Evolutionary conservation across 306 rosid species (phyloP).

Genomic region (Gynostemma pentaphyllum): DNA sequence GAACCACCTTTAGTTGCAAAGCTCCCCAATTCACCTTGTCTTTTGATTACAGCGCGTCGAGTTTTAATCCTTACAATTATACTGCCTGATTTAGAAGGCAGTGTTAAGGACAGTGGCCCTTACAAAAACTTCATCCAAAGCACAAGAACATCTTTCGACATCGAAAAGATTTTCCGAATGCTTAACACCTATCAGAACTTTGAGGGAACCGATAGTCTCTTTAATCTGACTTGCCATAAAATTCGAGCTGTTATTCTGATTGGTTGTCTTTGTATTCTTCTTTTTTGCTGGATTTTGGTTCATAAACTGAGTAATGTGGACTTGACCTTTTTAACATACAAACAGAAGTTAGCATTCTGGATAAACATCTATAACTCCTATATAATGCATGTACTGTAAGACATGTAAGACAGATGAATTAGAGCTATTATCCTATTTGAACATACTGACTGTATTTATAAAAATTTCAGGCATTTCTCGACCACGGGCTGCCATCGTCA

Average conservation of each 20-base stretch:
- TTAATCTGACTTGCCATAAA: not conserved
- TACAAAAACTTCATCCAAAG: conserved; percentile 74
- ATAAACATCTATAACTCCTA: conserved; percentile 89
- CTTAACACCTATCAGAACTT: conserved; percentile 31
- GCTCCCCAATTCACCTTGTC: conserved; percentile 35
- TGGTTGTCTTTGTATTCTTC: not conserved
- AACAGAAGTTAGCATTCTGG: conserved; percentile 93
- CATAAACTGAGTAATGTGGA: conserved; percentile 51
- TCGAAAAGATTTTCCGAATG: conserved; percentile 35
- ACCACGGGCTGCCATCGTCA: conserved; percentile 69
- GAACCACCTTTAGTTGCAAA: conserved; percentile 48
- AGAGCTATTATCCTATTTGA: not conserved
- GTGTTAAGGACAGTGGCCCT: conserved; percentile 53
- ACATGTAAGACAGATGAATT: conserved; percentile 18
- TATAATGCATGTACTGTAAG: conserved; percentile 97
- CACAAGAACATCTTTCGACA: conserved; percentile 38
- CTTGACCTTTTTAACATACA: conserved; percentile 64
- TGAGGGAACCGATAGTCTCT: conserved; percentile 28
- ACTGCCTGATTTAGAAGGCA: conserved; percentile 48
- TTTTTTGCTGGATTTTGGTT: conserved; percentile 52
- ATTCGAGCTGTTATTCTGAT: not conserved
- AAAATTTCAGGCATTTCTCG: conserved; percentile 71
- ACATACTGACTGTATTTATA: conserved; percentile 2
- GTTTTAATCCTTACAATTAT: conserved; percentile 55
- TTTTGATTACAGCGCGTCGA: conserved; percentile 35